Percentiles rank a stretch among this genome's conserved stretches.
phyloP scores from a whole-genome alignment of 2,329 filamentous ascomycete genomes.

The Polytolypa hystricis region DNA sequence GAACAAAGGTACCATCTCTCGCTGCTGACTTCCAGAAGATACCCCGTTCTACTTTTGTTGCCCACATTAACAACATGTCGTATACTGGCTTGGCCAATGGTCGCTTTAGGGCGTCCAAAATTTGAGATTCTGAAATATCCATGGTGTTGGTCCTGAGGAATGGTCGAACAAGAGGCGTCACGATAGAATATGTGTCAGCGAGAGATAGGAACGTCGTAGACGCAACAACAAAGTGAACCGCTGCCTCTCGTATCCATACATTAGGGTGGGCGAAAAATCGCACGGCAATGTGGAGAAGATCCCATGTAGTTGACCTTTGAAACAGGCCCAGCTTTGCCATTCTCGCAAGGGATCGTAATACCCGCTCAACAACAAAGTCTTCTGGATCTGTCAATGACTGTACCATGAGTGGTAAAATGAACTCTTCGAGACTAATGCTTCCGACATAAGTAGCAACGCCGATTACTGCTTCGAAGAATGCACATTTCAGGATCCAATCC shows the following conservation, averaged over 20 bases:
- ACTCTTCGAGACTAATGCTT: slow-evolving; percentile 80
- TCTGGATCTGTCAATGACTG: slow-evolving; percentile 88
- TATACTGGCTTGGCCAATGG: slow-evolving; percentile 70
- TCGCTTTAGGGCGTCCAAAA: slow-evolving; percentile 74
- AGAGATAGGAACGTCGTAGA: slow-evolving; percentile 63
- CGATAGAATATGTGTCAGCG: slow-evolving; percentile 73
- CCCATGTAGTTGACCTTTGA: slow-evolving; percentile 74
- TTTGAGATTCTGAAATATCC: slow-evolving; percentile 57
- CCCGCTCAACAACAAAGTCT: slow-evolving; percentile 86
- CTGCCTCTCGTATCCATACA: slow-evolving; percentile 85
- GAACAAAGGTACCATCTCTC: slow-evolving; percentile 58
- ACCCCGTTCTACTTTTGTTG: slow-evolving; percentile 65
- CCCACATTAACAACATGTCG: slow-evolving; percentile 80
- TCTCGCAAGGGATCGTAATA: slow-evolving; percentile 74
- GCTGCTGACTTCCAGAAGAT: slow-evolving; percentile 76
- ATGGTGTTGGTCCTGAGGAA: slow-evolving; percentile 67
- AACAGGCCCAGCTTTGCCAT: slow-evolving; percentile 82
- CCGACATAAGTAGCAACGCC: slow-evolving; percentile 87
- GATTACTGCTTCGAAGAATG: slow-evolving; percentile 91
- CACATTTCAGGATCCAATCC: slow-evolving; percentile 93
- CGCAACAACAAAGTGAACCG: slow-evolving; percentile 70
- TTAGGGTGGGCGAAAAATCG: slow-evolving; percentile 91
- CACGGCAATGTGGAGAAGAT: slow-evolving; percentile 70
- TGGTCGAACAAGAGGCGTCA: slow-evolving; percentile 67
- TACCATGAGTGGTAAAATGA: slow-evolving; percentile 89